Percentiles rank a stretch among this genome's conserved stretches.
These are phyloP conservation scores for Urostyla sp. DNA, from an alignment of 73 alveolate species.

Conservation along the genomic window DNA sequence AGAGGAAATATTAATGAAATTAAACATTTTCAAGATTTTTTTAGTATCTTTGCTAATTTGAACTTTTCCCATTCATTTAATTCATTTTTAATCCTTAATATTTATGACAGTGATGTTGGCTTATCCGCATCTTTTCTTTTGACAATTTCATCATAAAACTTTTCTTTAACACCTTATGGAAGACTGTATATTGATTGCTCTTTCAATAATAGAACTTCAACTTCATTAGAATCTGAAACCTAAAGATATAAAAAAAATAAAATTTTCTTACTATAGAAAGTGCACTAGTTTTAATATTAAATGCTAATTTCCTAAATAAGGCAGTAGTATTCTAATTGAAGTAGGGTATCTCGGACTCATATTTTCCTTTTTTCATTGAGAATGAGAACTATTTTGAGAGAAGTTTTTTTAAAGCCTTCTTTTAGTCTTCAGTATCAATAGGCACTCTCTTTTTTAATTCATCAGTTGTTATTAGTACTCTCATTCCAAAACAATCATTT, in stretches of 20 bases:
- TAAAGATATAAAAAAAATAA: not conserved
- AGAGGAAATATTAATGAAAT: too few relatives aligned
- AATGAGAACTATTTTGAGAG: too few relatives aligned
- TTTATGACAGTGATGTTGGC: constrained; percentile 31
- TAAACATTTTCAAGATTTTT: too few relatives aligned
- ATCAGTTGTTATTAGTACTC: constrained; percentile 30
- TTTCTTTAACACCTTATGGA: constrained; percentile 31
- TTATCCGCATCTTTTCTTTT: constrained; percentile 41
- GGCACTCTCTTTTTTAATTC: constrained; percentile 16
- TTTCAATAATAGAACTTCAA: constrained; percentile 37
- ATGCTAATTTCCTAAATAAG: not conserved
- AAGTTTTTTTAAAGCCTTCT: not conserved
- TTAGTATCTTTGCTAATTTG: not conserved
- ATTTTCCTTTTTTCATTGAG: too few relatives aligned
- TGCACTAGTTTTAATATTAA: constrained; percentile 38
- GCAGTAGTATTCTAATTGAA: not conserved
- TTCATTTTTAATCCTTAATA: constrained; percentile 1
- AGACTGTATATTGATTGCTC: not conserved
- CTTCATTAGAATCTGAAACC: constrained; percentile 56
- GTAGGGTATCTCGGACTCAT: not conserved
- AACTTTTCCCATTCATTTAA: not conserved
- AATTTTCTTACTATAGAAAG: constrained; percentile 1
- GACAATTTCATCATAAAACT: constrained; percentile 25
- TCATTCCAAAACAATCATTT: constrained; percentile 43
- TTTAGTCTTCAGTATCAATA: constrained; percentile 30